phyloP scores from a whole-genome alignment of 2,329 filamentous ascomycete species.

The Ophiocordyceps camponoti-floridani region DNA sequence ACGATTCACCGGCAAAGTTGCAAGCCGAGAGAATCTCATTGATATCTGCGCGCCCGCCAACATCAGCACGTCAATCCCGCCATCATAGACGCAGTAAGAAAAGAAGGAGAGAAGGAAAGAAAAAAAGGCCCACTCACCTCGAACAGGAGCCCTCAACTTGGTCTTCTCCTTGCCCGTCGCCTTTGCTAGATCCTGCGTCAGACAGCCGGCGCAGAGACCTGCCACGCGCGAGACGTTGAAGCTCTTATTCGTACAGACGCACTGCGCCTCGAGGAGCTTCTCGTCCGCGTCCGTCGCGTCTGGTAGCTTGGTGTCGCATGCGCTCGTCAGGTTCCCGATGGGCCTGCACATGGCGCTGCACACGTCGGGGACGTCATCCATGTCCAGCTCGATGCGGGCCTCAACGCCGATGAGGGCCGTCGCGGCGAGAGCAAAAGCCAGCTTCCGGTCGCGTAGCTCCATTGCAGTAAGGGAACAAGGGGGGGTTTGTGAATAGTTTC shows the following conservation, averaged over 20 bases:
- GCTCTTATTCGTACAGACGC: conserved; percentile 21
- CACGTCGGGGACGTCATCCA: conserved; percentile 14
- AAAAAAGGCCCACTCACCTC: neutral
- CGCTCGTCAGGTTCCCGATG: conserved; percentile 14
- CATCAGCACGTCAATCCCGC: neutral
- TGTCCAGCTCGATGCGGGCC: conserved; percentile 16
- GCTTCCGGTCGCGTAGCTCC: neutral
- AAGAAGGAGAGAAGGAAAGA: neutral
- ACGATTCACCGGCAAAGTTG: conserved; percentile 14
- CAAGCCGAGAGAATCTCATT: conserved; percentile 16
- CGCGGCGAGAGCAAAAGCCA: conserved; percentile 7
- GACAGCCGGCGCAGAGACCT: conserved; percentile 19
- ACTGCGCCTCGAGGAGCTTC: conserved; percentile 18
- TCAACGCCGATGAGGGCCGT: conserved; percentile 9
- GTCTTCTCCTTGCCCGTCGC: neutral
- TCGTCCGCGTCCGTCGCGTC: conserved; percentile 14
- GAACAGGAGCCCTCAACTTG: neutral
- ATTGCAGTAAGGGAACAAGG: neutral
- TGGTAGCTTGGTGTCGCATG: conserved; percentile 15
- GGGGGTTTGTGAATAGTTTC: too few relatives aligned
- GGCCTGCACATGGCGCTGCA: conserved; percentile 19
- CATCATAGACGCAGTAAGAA: neutral
- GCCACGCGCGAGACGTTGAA: conserved; percentile 19
- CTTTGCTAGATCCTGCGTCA: conserved; percentile 10
- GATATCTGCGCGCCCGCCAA: conserved; percentile 10